Evolutionary conservation across 23 red algal species (phyloP), one percentile per base, ranked within the genome.

Genomic region (Gracilaria domingensis): DNA sequence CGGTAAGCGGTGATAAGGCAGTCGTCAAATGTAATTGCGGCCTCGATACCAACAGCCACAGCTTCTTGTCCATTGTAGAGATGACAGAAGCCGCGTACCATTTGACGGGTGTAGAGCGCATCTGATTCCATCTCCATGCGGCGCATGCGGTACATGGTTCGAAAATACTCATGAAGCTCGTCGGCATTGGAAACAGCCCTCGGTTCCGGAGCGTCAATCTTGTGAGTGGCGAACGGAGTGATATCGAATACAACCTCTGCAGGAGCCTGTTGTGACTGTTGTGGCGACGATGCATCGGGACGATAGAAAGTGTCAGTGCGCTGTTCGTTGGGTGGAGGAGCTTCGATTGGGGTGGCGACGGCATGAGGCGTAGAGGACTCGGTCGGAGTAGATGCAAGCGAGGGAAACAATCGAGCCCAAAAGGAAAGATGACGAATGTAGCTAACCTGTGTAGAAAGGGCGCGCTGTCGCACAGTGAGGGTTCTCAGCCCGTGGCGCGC

Each of bases 51-150:
- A 4, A 95, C 97, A 47, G 93, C 97, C 16, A 96, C 89, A 23
- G 97, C 97, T 75, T 98, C 97, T 83, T 98, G 97, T 20, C 97
- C 97, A 69, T 98, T 93, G 82, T 98, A 98, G 32, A 98, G 81
- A 74, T 98, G 97, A 62, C 97, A 98, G 79, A 98, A 98, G 34
- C 97, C 97, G 57, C 97, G 84, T 32, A 98, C 85, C 44, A 91
- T 56, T 48, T 93, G 89, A 37, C 87, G 70, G 45, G 93, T 95
- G 78, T 98, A 98, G 45, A 98, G 75, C 65, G 83, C 73, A 84
- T 98, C 97, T 8, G 97, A 94, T 30, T 85, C 84, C 85, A 96
- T 98, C 61, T 98, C 97, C 88, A 94, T 94, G 14, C 97, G 90
- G 38, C 97, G 87, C 97, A 98, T 98, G 33, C 79, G 84, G 48